Evolutionary conservation across 345 rosid genomes (phyloP).

Genomic region (Carallia pectinifolia): DNA sequence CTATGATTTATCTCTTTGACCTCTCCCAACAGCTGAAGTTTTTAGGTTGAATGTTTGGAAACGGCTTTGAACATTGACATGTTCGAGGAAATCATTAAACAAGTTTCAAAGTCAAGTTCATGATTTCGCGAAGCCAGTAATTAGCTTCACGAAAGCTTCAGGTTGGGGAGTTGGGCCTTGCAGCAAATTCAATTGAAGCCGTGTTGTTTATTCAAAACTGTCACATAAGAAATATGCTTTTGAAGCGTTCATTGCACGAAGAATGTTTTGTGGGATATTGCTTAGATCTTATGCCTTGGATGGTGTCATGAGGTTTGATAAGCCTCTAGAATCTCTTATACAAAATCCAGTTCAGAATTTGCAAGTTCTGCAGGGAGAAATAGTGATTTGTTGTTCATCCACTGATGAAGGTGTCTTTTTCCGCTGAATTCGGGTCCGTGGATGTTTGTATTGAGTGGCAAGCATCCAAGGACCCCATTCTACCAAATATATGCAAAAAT

Average conservation of each 20-base stretch:
- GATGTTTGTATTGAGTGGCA: slow-evolving; percentile 42
- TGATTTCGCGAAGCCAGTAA: slow-evolving; percentile 63
- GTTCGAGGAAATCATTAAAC: slow-evolving; percentile 35
- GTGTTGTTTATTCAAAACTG: slow-evolving; percentile 38
- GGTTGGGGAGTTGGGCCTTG: slow-evolving; percentile 52
- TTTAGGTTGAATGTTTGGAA: neutral
- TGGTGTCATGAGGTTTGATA: slow-evolving; percentile 42
- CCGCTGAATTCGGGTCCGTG: slow-evolving; percentile 61
- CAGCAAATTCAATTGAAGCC: slow-evolving; percentile 44
- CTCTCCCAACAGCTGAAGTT: too few species aligned
- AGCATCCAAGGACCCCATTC: slow-evolving; percentile 62
- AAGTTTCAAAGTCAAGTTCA: slow-evolving; percentile 52
- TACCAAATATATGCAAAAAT: slow-evolving; percentile 53
- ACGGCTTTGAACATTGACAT: slow-evolving; percentile 24
- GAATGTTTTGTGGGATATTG: slow-evolving; percentile 48
- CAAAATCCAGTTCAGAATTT: slow-evolving; percentile 47
- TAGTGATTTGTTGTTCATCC: slow-evolving; percentile 61
- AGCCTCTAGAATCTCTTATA: slow-evolving; percentile 43
- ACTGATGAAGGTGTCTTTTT: slow-evolving; percentile 56
- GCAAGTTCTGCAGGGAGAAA: slow-evolving; percentile 49
- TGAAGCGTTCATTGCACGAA: slow-evolving; percentile 53
- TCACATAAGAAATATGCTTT: slow-evolving; percentile 59
- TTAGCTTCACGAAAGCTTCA: slow-evolving; percentile 61
- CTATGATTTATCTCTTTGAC: too few species aligned
- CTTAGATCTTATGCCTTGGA: slow-evolving; percentile 31